Evolutionary conservation across 2,329 filamentous ascomycete genomes (phyloP), one percentile per base, ranked within the genome.

Genomic region (Venturia pyrina): DNA sequence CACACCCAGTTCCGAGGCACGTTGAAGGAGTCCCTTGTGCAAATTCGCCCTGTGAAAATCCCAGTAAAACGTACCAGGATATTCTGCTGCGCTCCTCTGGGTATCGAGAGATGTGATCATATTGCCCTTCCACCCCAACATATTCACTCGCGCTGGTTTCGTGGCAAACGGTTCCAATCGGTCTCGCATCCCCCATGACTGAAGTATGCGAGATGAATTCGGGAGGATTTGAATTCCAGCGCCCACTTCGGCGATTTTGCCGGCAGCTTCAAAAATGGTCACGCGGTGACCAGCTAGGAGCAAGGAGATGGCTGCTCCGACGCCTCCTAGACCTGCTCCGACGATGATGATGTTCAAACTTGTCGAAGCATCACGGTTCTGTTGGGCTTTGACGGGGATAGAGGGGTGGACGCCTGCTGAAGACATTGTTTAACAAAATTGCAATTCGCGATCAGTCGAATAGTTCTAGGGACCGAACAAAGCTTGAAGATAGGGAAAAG

Each of bases 281-380:
- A 83, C 80, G 32, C 72, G 71, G 70, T 83, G 81, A 28, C 81
- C 79, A 24, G 76, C 77, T 8, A 81, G 74, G 1, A 78, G 73
- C 46, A 79, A 75, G 5, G 77, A 72, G 66, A 83, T 81, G 21
- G 78, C 79, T 24, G 80, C 78, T 11, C 77, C 81, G 7, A 86
- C 75, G 5, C 83, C 83, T 32, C 81, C 82, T 24, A 85, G 75
- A 6, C 83, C 83, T 10, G 82, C 83, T n/a, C 83, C 83, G n/a
- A 84, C 78, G 40, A 85, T 74, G 24, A 84, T 76, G 37, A 83
- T 72, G 75, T 81, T 48, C 48, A 24, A 13, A 28, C 59, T 41
- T 43, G 19, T 43, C 37, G 59, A 43, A 6, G 37, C 41, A 44
- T 43, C 59, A 17, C 37, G 59, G 24, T 62, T 62, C n/a, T 24